Evolutionary conservation across 1,139 yeast species (phyloP).

Genomic region (Zygotorulaspora mrakii): DNA sequence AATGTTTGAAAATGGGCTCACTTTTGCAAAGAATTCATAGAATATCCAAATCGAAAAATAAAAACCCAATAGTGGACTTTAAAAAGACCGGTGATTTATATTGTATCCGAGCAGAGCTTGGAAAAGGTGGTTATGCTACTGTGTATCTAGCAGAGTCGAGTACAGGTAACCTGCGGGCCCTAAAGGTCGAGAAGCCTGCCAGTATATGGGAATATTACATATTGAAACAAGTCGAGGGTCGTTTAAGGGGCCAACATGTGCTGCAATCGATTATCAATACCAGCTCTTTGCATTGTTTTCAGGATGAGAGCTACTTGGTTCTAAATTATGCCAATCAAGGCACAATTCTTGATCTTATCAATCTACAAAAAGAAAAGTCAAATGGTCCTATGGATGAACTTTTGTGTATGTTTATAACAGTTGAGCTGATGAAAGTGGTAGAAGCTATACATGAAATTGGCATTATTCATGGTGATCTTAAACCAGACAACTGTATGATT

Average conservation of each 20-base stretch:
- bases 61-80: conserved; percentile 35
- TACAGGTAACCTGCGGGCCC: conserved; percentile 55
- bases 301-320: conserved; percentile 72
- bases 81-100: conserved; percentile 48
- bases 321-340: conserved; percentile 72
- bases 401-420: conserved; percentile 58
- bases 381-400: conserved; percentile 50
- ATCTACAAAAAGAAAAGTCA: conserved; percentile 40
- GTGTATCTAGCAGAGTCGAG: conserved; percentile 73
- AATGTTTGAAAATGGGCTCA: conserved; percentile 36
- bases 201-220: conserved; percentile 83
- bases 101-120: conserved; percentile 59
- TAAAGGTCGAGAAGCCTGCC: conserved; percentile 70
- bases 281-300: conserved; percentile 52
- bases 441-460: conserved; percentile 62
- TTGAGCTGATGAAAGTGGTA: conserved; percentile 57
- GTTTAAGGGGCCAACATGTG: conserved; percentile 32
- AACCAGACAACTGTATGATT: conserved; percentile 85
- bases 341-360: conserved; percentile 70
- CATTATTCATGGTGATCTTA: conserved; percentile 80
- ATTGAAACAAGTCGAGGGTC: conserved; percentile 49
- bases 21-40: conserved; percentile 39
- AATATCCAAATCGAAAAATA: conserved; percentile 40
- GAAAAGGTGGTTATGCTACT: conserved; percentile 76
- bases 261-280: conserved; percentile 48